Conservation (phyloP, 164 flowering plant species). For the Piper betle region DNA sequence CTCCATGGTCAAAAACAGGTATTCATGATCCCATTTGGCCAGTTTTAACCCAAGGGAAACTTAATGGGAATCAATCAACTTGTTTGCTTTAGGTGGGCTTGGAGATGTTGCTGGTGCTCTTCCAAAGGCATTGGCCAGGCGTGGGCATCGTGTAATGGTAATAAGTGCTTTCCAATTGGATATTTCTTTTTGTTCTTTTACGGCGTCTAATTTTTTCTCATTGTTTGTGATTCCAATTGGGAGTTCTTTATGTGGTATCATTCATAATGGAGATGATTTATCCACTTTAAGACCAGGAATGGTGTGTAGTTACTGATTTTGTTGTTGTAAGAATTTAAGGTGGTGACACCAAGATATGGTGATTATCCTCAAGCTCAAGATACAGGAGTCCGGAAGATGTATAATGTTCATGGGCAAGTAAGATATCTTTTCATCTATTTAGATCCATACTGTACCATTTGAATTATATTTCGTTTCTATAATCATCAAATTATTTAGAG, state of each 20-base stretch:
- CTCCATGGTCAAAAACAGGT: conserved; percentile 98
- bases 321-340: conserved; percentile 25
- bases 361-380: conserved; percentile 59
- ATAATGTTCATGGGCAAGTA: conserved; percentile 78
- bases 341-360: conserved; percentile 71
- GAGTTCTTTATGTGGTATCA: too few species aligned
- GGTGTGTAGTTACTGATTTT: neutral
- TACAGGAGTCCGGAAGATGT: conserved; percentile 45
- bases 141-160: conserved; percentile 98
- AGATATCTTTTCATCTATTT: neutral
- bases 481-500: too few species aligned
- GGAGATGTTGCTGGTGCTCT: conserved; percentile 98
- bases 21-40: neutral
- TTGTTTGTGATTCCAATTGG: neutral
- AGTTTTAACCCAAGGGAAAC: too few species aligned
- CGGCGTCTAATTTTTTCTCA: neutral
- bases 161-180: neutral
- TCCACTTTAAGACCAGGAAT: neutral
- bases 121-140: conserved; percentile 96
- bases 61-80: conserved; percentile 6
- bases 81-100: conserved; percentile 69
- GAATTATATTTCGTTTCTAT: too few species aligned
- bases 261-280: neutral
- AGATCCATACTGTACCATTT: neutral
- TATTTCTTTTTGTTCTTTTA: neutral